Percentiles rank a stretch among this genome's conserved stretches.
These are phyloP conservation scores for Sphaerosporella brunnea DNA, from an alignment of 495 filamentous ascomycete genomes.

Conservation along the genomic window DNA sequence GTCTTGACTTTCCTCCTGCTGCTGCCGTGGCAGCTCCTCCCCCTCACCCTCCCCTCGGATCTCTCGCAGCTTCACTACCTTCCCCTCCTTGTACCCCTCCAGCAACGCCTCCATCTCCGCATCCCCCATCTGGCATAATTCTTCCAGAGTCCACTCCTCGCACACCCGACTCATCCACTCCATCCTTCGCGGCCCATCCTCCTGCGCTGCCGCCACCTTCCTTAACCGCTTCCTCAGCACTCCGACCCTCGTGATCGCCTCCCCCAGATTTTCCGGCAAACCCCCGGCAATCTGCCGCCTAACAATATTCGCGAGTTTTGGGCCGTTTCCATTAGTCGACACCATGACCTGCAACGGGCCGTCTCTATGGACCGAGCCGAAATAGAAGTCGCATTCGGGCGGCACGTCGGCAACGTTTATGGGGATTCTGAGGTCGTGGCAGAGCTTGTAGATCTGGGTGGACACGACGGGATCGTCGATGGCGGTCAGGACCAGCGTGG, in stretches of 20 bases:
- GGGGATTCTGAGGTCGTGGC: conserved; percentile 64
- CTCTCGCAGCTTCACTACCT: conserved; percentile 33
- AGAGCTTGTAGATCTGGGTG: conserved; percentile 74
- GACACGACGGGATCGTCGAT: conserved; percentile 83
- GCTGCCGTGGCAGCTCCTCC: conserved; percentile 1
- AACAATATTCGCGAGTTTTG: conserved; percentile 74
- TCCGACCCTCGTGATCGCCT: conserved; percentile 70
- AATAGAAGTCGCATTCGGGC: conserved; percentile 95
- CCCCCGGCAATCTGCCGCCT: conserved; percentile 60
- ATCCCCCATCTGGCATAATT: conserved; percentile 69
- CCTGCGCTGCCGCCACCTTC: conserved; percentile 47
- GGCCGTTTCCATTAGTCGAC: conserved; percentile 91
- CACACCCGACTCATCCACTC: conserved; percentile 88
- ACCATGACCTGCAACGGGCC: conserved; percentile 97
- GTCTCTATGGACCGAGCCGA: conserved; percentile 85
- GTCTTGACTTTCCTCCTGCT: conserved; percentile 33
- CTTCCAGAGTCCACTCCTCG: conserved; percentile 68
- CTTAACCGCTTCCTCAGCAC: conserved; percentile 60
- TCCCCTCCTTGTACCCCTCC: conserved; percentile 42
- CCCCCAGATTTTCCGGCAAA: conserved; percentile 58
- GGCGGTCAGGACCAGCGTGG: conserved; percentile 77
- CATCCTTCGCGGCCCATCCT: conserved; percentile 81
- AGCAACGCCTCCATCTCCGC: conserved; percentile 67
- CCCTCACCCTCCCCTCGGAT: conserved; percentile 31
- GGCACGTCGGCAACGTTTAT: conserved; percentile 97